These are phyloP conservation scores for Panicum virgatum DNA, from an alignment of 202 grass and related monocot species.

Conservation along the genomic window DNA sequence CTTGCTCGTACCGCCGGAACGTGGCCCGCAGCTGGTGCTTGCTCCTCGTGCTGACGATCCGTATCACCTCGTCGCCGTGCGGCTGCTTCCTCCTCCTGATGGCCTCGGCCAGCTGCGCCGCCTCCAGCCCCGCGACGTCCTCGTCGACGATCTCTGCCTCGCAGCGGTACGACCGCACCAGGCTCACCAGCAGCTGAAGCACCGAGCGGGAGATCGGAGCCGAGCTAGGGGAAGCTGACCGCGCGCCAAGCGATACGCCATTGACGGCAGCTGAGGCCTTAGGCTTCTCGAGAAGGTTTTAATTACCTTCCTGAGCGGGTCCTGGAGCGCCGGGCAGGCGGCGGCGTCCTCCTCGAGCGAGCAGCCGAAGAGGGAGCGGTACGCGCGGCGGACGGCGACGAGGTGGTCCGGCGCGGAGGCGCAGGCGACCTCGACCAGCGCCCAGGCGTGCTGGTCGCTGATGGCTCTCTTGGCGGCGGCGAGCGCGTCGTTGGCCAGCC, in stretches of 20 bases:
- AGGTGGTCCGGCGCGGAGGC: slow-evolving; percentile 70
- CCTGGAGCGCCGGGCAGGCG: slow-evolving; percentile 36
- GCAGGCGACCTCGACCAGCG: slow-evolving; percentile 64
- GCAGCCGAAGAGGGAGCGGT: slow-evolving; percentile 59
- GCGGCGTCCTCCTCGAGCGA: slow-evolving; percentile 76
- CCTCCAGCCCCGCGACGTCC: neutral
- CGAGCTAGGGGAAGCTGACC: too few relatives aligned
- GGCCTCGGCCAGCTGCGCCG: slow-evolving; percentile 44
- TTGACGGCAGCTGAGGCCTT: too few relatives aligned
- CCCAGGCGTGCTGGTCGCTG: slow-evolving; percentile 43
- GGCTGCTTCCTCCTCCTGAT: slow-evolving; percentile 50
- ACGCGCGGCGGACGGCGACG: slow-evolving; percentile 57
- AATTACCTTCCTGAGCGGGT: slow-evolving; percentile 42
- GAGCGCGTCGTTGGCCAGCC: slow-evolving; percentile 53
- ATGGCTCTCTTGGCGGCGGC: neutral
- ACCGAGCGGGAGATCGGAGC: neutral
- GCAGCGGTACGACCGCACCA: neutral
- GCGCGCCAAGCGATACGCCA: too few relatives aligned
- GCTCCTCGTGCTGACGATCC: slow-evolving; percentile 62
- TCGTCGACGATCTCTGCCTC: neutral
- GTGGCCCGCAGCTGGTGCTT: slow-evolving; percentile 65
- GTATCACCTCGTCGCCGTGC: slow-evolving; percentile 45
- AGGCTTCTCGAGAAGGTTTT: too few relatives aligned
- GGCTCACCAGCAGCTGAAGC: neutral
- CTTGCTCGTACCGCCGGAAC: slow-evolving; percentile 53